Percentiles rank a stretch among this genome's conserved stretches.
Evolutionary conservation across 176 grass and related monocot species (phyloP).

Genomic region (Oryza longistaminata): DNA sequence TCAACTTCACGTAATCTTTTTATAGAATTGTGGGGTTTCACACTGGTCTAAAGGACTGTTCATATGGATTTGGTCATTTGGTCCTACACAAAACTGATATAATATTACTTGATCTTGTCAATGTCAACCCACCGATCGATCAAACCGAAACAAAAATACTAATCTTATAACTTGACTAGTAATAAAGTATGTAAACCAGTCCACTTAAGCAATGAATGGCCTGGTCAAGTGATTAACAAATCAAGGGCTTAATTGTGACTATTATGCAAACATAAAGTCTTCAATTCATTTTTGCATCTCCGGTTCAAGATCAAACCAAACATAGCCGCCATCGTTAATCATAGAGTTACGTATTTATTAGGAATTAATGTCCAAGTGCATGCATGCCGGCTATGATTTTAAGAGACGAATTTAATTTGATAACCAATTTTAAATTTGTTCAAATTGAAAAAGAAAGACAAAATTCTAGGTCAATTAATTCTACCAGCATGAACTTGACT

Average conservation of each 20-base stretch:
- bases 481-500: neutral
- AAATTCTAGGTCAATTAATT: neutral
- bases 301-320: neutral
- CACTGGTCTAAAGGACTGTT: constrained; percentile 4
- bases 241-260: neutral
- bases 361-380: neutral
- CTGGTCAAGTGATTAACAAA: constrained; percentile 31
- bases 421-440: neutral
- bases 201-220: neutral
- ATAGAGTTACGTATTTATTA: neutral
- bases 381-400: neutral
- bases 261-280: constrained; percentile 1
- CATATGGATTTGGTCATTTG: constrained; percentile 19
- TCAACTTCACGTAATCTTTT: neutral
- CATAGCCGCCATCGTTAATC: neutral
- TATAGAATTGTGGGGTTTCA: neutral
- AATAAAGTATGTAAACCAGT: neutral
- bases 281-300: neutral
- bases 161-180: neutral
- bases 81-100: neutral
- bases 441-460: neutral
- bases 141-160: neutral
- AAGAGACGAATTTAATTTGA: neutral
- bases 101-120: neutral
- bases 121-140: neutral